These are phyloP conservation scores for Cucurbita pepo DNA, from an alignment of 306 rosid species.

Conservation along the genomic window DNA sequence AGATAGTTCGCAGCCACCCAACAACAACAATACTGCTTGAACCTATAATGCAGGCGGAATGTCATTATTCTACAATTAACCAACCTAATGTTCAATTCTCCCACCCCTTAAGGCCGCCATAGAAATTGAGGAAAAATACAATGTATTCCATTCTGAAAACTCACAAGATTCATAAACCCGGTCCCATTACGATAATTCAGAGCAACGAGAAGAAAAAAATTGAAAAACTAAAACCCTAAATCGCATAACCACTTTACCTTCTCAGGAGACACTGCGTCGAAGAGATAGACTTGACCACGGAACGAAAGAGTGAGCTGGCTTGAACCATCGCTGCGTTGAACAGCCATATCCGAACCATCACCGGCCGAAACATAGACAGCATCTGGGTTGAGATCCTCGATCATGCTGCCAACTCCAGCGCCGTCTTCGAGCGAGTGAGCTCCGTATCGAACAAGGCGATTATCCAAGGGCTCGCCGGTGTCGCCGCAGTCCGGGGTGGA, in stretches of 20 bases:
- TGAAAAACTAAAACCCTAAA: conserved; percentile 1
- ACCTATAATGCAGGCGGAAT: conserved; percentile 32
- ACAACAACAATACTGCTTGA: conserved; percentile 65
- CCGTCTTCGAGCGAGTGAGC: conserved; percentile 44
- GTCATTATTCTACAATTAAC: neutral
- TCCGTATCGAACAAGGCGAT: conserved; percentile 41
- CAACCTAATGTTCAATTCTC: neutral
- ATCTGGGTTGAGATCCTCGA: conserved; percentile 38
- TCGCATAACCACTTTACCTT: conserved; percentile 26
- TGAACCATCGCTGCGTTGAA: conserved; percentile 37
- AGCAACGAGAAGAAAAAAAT: neutral
- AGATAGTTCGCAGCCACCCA: conserved; percentile 67
- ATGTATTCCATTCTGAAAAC: neutral
- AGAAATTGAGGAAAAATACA: neutral
- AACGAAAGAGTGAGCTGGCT: conserved; percentile 88
- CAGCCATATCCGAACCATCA: conserved; percentile 26
- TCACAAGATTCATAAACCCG: neutral
- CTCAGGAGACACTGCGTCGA: conserved; percentile 75
- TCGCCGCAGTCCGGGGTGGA: conserved; percentile 25
- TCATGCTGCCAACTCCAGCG: conserved; percentile 18
- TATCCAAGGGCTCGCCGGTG: conserved; percentile 27
- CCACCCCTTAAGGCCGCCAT: neutral
- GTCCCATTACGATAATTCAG: neutral
- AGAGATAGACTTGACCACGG: conserved; percentile 85
- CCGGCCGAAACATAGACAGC: conserved; percentile 27